Base-by-base conservation (phyloP, 805 yeast species). In the Yamadazyma scolyti region DNA sequence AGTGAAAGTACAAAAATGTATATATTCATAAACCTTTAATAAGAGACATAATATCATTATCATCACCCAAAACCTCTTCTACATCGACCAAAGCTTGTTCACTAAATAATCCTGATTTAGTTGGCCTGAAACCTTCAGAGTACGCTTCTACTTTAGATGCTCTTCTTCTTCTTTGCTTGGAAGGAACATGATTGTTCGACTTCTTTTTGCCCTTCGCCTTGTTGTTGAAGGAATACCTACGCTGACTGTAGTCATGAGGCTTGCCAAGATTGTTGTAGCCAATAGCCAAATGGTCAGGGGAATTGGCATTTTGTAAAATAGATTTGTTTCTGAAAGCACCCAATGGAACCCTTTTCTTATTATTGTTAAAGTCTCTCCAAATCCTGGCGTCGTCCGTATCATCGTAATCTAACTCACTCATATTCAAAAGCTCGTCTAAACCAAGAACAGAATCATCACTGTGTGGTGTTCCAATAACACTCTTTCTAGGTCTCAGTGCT, bases 261-360 rank as follows among this genome's bases (percentile, higher is more conserved):
- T 52, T 54, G 30, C 51, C 42, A 20, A 50, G 49, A 25, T 49
- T 52, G 37, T 48, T 54, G 35, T 52, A 55, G 19, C 46, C 46
- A 36, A 52, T 46, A 21, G 35, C 37, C 3, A 39, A 25, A 13
- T 34, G 24, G 36, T 54, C 22, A 4, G 53, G 40, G 19, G 42
- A 44, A 21, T 40, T 37, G 5, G 60, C 42, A 29, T 50, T 50
- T 23, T 60, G 58, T 25, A 58, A 39, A 21, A 58, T 46, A 8
- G 65, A 55, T 48, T 87, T 82, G 58, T 87, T 89, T 50, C 97
- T 68, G 55, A 90, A 90, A 1, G 97, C 97, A 2, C 94, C 84
- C 23, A 89, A 59, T 3, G 97, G 97, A 6, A 87, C 51, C 71
- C 74, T 50, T 50, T 49, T 66, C 61, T 50, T 68, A 40, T 56